Percentiles rank a stretch among this genome's conserved stretches.
Conservation (phyloP, 2,329 filamentous ascomycete species). For the Aureobasidium sp. region DNA sequence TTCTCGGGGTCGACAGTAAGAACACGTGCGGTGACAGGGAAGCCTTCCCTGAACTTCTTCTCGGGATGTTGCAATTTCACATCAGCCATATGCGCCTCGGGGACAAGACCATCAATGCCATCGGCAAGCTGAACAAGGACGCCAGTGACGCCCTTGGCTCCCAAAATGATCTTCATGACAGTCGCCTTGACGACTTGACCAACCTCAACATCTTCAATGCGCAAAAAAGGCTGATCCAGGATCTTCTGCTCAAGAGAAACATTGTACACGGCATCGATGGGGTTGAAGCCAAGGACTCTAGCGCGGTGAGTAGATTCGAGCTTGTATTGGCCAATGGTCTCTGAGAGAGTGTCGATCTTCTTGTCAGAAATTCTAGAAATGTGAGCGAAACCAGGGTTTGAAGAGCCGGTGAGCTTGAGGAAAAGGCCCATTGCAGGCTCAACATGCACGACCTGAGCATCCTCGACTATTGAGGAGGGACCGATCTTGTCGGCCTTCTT, state of each 20-base stretch:
- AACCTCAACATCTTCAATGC: conserved; percentile 81
- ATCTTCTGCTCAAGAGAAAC: conserved; percentile 76
- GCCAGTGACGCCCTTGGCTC: conserved; percentile 68
- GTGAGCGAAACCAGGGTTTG: conserved; percentile 80
- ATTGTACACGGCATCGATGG: conserved; percentile 76
- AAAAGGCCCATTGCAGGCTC: conserved; percentile 76
- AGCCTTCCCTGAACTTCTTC: conserved; percentile 86
- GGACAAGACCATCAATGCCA: conserved; percentile 79
- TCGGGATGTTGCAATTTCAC: conserved; percentile 83
- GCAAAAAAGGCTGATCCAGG: conserved; percentile 78
- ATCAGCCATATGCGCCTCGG: conserved; percentile 83
- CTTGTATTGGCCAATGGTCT: conserved; percentile 69
- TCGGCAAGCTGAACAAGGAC: conserved; percentile 78
- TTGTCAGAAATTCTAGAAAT: conserved; percentile 87
- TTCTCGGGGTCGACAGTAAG: conserved; percentile 69
- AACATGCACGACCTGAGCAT: conserved; percentile 71
- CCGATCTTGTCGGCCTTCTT: conserved; percentile 42
- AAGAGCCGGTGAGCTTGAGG: conserved; percentile 58
- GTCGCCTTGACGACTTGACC: conserved; percentile 74
- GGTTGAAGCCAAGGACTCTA: conserved; percentile 77
- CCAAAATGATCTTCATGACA: conserved; percentile 76
- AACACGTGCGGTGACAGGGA: conserved; percentile 76
- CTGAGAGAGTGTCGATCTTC: conserved; percentile 75
- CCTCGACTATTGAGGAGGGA: conserved; percentile 66
- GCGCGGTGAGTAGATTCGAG: conserved; percentile 70